Percentiles rank a stretch among this genome's conserved stretches.
These are phyloP conservation scores for Fusarium annulatum DNA, from an alignment of 2,329 filamentous ascomycete species.

Conservation along the genomic window DNA sequence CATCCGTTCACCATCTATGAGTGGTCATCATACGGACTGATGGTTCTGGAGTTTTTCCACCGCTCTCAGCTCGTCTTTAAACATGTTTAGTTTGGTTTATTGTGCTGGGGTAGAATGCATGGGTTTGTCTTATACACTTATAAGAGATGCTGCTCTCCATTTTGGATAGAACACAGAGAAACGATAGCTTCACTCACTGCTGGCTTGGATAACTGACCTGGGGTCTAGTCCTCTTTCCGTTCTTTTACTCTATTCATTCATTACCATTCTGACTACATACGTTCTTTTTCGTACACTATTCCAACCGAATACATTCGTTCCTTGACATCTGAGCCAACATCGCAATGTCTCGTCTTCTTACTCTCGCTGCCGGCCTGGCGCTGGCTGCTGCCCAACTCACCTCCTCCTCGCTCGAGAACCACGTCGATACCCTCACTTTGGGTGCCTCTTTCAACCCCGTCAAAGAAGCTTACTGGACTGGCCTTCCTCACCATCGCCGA, in stretches of 20 bases:
- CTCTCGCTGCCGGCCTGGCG: slow-evolving; percentile 43
- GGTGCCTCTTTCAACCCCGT: slow-evolving; percentile 65
- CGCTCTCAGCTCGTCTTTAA: slow-evolving; percentile 15
- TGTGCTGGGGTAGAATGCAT: background rate
- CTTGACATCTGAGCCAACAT: slow-evolving; percentile 1
- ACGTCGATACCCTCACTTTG: slow-evolving; percentile 59
- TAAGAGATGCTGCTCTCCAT: slow-evolving; percentile 27
- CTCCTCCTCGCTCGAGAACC: slow-evolving; percentile 43
- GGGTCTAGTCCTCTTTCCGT: slow-evolving; percentile 38
- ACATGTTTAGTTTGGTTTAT: slow-evolving; percentile 18
- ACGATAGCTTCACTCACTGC: slow-evolving; percentile 33
- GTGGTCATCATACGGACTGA: background rate
- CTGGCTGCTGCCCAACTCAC: slow-evolving; percentile 42
- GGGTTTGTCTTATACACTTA: slow-evolving; percentile 30
- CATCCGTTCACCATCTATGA: slow-evolving; percentile 27
- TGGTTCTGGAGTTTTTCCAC: slow-evolving; percentile 35
- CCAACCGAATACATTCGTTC: slow-evolving; percentile 12
- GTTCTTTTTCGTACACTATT: slow-evolving; percentile 17
- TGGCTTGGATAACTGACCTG: slow-evolving; percentile 36
- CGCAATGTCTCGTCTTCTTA: slow-evolving; percentile 42
- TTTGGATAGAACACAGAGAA: background rate
- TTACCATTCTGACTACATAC: slow-evolving; percentile 32
- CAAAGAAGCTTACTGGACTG: slow-evolving; percentile 71
- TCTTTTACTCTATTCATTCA: slow-evolving; percentile 42
- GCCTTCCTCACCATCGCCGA: slow-evolving; percentile 68